Conservation (phyloP, 257 asterid species). For the Solanum chilense region DNA sequence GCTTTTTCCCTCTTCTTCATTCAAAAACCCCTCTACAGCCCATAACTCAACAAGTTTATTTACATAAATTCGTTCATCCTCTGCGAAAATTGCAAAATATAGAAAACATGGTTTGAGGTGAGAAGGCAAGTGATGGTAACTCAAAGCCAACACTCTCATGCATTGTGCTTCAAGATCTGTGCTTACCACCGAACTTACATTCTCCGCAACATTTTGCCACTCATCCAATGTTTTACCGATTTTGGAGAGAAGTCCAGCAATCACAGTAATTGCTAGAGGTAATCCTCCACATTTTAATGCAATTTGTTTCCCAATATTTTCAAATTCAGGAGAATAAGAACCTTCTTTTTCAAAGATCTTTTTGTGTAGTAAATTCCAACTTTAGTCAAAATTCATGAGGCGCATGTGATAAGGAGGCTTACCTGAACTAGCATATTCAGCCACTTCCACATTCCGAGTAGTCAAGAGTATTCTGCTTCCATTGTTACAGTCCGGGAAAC, state of each 20-base stretch:
- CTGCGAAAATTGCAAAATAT: not conserved
- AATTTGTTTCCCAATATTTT: not conserved
- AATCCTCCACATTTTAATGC: not conserved
- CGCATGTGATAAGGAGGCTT: not conserved
- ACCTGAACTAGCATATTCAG: not conserved
- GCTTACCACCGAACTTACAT: not conserved
- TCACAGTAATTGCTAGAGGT: not conserved
- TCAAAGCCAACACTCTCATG: not conserved
- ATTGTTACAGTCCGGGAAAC: not conserved
- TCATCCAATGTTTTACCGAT: not conserved
- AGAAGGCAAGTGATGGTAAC: slow-evolving; percentile 6
- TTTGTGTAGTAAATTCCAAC: not conserved
- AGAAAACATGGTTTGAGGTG: slow-evolving; percentile 3
- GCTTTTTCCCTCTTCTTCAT: not conserved
- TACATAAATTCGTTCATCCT: not conserved
- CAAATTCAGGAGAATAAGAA: not conserved
- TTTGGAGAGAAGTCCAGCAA: not conserved
- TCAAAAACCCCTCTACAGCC: slow-evolving; percentile 4
- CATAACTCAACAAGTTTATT: not conserved
- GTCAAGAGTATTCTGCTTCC: slow-evolving; percentile 4
- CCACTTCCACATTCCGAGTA: not conserved
- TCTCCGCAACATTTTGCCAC: not conserved
- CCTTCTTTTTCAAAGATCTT: not conserved
- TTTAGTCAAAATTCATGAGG: not conserved
- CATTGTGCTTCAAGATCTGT: not conserved